Base-by-base conservation (phyloP, 208 protist species). In the Lotmaria passim region DNA sequence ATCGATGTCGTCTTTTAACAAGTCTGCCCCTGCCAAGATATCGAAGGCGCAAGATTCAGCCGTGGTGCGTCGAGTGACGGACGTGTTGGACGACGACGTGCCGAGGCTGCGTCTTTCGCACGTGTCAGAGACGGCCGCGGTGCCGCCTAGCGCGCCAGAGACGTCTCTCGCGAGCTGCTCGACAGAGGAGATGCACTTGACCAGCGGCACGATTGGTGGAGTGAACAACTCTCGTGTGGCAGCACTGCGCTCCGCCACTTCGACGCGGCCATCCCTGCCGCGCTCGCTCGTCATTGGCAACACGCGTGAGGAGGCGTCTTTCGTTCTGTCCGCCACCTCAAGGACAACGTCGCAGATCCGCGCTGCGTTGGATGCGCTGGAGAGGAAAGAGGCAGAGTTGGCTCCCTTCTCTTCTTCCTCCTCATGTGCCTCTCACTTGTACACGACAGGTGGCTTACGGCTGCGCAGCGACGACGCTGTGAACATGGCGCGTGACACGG, bases 101-200 rank as follows among this genome's bases (percentile, higher is more conserved):
- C 39, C 48, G 50, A 30, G n/a, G 48, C 59, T 74, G 3, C 69
- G 69, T 65, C 60, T 50, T 24, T 74, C 69, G n/a, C 69, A 74
- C 52, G 30, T 68, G 2, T 46, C 43, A 0, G 24, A 52, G 4
- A 24, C 12, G 7, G 10, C 44, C 26, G 34, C 19, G 17, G 8
- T 11, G 17, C 23, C 21, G 26, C 38, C 51, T 11, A 17, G 21
- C 7, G 7, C 47, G 26, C 23, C 39, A 7, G 47, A 39, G 38
- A 17, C 4, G 28, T 14, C 57, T 14, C 14, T 17, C 2, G 43
- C 57, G 1, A 39, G 26, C 23, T 34, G 60, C 7, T 7, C 33
- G 1, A 66, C 47, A 0, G 60, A 66, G 34, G 60, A 66, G 34
- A 53, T 56, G 46, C 60, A 56, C 31, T 30, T 66, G 14, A 56